Evolutionary conservation across 352 stramenopile species (phyloP), one percentile per base, ranked within the genome.

Genomic region (Pythium sp.): DNA sequence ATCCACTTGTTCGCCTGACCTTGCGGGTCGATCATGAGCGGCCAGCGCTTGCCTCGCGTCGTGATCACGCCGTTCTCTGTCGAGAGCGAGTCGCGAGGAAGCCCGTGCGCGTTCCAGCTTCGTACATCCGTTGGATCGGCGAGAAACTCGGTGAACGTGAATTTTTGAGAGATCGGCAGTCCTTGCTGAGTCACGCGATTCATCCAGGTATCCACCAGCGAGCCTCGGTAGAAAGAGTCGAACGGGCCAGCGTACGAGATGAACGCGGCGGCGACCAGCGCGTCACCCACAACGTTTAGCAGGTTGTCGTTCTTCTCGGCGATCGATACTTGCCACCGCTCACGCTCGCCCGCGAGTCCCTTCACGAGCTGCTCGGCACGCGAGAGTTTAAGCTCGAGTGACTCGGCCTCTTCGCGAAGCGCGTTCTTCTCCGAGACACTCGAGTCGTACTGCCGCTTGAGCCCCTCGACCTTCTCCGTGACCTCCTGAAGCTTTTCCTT

Each of bases 1-100:
- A 99, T 98, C 96, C 96, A 99, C 65, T 98, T 98, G 72, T 99
- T 99, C 9, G 93, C 96, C 64, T 99, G 96, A 0, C 90, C 93
- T 69, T 98, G 93, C 20, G 96, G 96, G 56, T 99, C 96, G 59
- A 99, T 98, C 95, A 99, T 99, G 8, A 99, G 83, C n/a, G 96
- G 96, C 96, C 96, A 99, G 1, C 96, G 80, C 58, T 94, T 95
- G 14, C 94, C 91, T 41, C 92, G 81, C 3, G 93, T 98, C 24
- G 97, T 97, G 68, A 99, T 98, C 34, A 99, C 95, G 24, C 95
- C 96, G 58, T 99, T 99, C 65, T 99, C 97, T 1, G 94, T 98
- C 4, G 85, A 97, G 18, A 99, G 83, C 7, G 94, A 81, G 60
- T 99, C 96, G 7, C 85, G 90, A 0, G 96, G 96, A 1, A 99